phyloP scores from a whole-genome alignment of 495 filamentous ascomycete genomes.

The Hyaloscypha bicolor region DNA sequence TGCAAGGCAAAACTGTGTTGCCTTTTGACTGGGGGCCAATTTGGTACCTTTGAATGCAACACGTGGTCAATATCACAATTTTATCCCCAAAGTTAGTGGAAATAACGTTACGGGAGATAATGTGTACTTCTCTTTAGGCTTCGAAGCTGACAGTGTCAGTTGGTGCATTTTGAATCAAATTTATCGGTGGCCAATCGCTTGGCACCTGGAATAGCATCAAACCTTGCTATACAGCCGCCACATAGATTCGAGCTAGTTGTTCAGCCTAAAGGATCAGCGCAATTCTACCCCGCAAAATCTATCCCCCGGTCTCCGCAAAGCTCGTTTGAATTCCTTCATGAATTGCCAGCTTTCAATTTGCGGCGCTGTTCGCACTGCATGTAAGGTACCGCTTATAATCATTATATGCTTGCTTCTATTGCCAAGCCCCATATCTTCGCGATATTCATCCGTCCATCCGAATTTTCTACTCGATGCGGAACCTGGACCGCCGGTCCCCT shows the following conservation, averaged over 20 bases:
- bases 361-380: background rate
- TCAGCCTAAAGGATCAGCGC: constrained; percentile 21
- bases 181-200: background rate
- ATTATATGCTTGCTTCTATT: background rate
- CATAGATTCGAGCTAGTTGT: constrained; percentile 1
- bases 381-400: background rate
- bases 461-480: background rate
- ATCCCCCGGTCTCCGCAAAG: constrained; percentile 26
- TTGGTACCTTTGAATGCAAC: background rate
- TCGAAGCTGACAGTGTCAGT: background rate
- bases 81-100: constrained; percentile 19
- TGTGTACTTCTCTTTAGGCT: background rate
- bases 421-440: background rate
- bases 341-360: background rate
- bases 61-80: background rate
- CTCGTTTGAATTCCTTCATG: background rate
- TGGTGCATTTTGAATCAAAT: constrained; percentile 8
- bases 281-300: constrained; percentile 28
- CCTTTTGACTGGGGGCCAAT: background rate
- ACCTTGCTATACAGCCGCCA: constrained; percentile 14
- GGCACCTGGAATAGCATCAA: constrained; percentile 9
- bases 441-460: constrained; percentile 4
- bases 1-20: background rate
- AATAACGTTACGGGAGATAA: background rate
- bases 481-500: constrained; percentile 1